Evolutionary conservation across 2,329 filamentous ascomycete genomes (phyloP), one percentile per base, ranked within the genome.

Genomic region (Amauroascus niger): DNA sequence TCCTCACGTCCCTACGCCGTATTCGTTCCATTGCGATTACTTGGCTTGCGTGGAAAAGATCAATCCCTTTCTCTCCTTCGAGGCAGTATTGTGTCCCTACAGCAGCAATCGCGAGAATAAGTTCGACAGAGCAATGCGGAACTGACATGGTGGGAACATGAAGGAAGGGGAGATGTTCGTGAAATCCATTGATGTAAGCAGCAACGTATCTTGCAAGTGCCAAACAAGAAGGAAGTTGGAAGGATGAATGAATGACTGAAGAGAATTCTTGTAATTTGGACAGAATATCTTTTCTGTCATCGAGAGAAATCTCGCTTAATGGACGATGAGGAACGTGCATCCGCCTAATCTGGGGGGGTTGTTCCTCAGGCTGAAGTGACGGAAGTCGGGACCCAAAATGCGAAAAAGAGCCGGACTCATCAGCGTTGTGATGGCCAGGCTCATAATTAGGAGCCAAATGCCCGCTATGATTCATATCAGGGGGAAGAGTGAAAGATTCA

Each of bases 11-110:
- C 20, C 52, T 41, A 54, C 73, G 69, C 40, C 74, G 71, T 44
- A 80, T 74, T 16, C 76, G 73, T 59, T 78, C 72, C 1, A 73
- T 68, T 22, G 79, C 69, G 35, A 82, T 76, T 13, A 76, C 71
- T 59, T 76, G 78, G 11, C 77, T 76, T 6, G 76, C 75, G 62
- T 78, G 75, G 61, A 80, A 81, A 2, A 82, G 69, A 35, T 79
- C 74, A 33, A 80, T 77, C 0, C 76, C 78, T 49, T 75, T 67
- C 53, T 66, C 71, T 53, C 73, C 73, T 60, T 74, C 72, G 56
- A 75, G 74, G 26, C 72, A 66, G 57, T 75, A 75, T 57, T 75
- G 72, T 33, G 72, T 73, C 2, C 72, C 72, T 8, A 75, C 71
- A 22, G 76, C 75, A 28, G 76, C 75, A 55, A 79, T 68, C 11